phyloP scores from a whole-genome alignment of 1,284 basidiomycete species.

The Termitomyces sp. region DNA sequence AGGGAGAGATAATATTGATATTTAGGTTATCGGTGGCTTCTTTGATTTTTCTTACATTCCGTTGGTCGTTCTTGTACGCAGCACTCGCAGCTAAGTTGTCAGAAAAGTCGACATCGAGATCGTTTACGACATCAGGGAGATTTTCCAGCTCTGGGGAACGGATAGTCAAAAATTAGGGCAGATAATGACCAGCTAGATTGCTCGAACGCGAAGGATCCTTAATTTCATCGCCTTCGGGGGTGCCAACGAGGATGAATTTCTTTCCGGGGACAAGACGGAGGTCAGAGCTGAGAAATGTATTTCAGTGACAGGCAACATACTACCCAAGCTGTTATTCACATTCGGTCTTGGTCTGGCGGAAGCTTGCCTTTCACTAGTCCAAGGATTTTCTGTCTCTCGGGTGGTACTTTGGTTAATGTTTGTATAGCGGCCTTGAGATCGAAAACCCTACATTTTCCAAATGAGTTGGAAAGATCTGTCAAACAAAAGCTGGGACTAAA shows the following conservation, averaged over 20 bases:
- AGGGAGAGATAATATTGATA: constrained; percentile 71
- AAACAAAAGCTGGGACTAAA: background rate
- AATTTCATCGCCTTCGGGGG: constrained; percentile 77
- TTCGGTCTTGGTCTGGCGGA: constrained; percentile 65
- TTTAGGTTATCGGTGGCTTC: constrained; percentile 66
- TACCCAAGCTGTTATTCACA: constrained; percentile 35
- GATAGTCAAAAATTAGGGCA: background rate
- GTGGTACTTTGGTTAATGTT: constrained; percentile 74
- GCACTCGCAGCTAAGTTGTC: constrained; percentile 52
- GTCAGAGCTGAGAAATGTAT: constrained; percentile 40
- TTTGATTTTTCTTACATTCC: constrained; percentile 74
- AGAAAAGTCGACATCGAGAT: constrained; percentile 75
- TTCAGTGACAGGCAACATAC: background rate
- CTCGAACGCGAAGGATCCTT: constrained; percentile 62
- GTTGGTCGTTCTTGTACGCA: constrained; percentile 63
- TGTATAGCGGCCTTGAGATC: constrained; percentile 66
- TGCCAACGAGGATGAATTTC: constrained; percentile 80
- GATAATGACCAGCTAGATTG: background rate
- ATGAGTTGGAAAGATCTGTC: background rate
- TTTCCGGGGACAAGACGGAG: constrained; percentile 55
- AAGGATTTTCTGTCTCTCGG: constrained; percentile 85
- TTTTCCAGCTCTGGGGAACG: constrained; percentile 50
- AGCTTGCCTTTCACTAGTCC: constrained; percentile 83
- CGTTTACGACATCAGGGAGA: constrained; percentile 73
- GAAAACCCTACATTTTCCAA: constrained; percentile 44